A percentile compares a stretch with the other conserved stretches of the same genome.
Evolutionary conservation across 2,329 filamentous ascomycete genomes (phyloP).

Genomic region (Fonsecaea pedrosoi): DNA sequence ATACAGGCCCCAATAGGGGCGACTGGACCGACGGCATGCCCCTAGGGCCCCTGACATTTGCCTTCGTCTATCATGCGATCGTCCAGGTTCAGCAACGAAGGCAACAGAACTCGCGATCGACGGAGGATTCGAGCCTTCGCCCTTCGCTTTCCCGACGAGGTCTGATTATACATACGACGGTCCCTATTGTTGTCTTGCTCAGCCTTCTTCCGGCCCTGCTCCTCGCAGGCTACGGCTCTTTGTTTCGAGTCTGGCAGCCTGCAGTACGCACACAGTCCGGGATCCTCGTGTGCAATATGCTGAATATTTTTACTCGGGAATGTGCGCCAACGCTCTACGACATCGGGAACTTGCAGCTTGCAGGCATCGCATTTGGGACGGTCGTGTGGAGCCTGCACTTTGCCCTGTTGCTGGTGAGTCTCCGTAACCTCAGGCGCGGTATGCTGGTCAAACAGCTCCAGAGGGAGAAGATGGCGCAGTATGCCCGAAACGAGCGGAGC

Average conservation of each 20-base stretch:
- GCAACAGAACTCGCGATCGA: slow-evolving; percentile 13
- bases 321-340: slow-evolving; percentile 44
- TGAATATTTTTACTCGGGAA: slow-evolving; percentile 41
- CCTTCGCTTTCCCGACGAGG: slow-evolving; percentile 12
- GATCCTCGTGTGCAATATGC: slow-evolving; percentile 38
- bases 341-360: slow-evolving; percentile 44
- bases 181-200: slow-evolving; percentile 33
- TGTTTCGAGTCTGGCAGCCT: slow-evolving; percentile 43
- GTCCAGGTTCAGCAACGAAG: slow-evolving; percentile 25
- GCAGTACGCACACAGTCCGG: slow-evolving; percentile 35
- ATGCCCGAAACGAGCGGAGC: slow-evolving; percentile 19
- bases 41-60: slow-evolving; percentile 40
- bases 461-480: slow-evolving; percentile 33
- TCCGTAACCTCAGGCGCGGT: slow-evolving; percentile 28
- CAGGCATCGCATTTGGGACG: slow-evolving; percentile 41
- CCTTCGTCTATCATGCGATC: slow-evolving; percentile 30
- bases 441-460: slow-evolving; percentile 33
- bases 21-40: slow-evolving; percentile 46
- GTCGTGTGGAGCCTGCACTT: slow-evolving; percentile 41
- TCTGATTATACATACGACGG: slow-evolving; percentile 30
- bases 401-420: slow-evolving; percentile 25
- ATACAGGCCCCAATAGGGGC: slow-evolving; percentile 38
- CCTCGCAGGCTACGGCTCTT: slow-evolving; percentile 42
- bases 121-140: background rate
- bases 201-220: slow-evolving; percentile 40